These are phyloP conservation scores for Penstemon barbatus DNA, from an alignment of 257 asterid genomes.

Conservation along the genomic window DNA sequence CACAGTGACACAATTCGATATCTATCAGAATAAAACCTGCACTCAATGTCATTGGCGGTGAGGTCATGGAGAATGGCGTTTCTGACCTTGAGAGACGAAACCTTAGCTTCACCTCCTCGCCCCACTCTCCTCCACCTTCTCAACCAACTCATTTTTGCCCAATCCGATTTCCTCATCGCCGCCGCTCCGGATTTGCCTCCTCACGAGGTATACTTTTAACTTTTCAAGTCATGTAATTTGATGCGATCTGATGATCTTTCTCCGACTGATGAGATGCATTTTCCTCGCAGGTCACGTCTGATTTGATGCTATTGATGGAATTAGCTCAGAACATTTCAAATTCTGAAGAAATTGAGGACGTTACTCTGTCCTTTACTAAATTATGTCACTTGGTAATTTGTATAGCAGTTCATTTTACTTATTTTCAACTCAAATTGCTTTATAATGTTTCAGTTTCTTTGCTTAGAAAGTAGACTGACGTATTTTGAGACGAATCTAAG, in stretches of 20 bases:
- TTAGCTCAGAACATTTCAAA: constrained; percentile 46
- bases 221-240: constrained; percentile 12
- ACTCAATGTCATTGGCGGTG: constrained; percentile 37
- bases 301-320: constrained; percentile 66
- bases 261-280: constrained; percentile 8
- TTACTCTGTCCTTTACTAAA: constrained; percentile 30
- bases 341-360: constrained; percentile 39
- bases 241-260: constrained; percentile 10
- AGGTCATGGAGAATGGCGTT: constrained; percentile 83
- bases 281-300: constrained; percentile 56
- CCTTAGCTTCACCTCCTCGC: constrained; percentile 45
- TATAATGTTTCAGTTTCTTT: neutral
- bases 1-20: too few species aligned
- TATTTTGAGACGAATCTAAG: neutral
- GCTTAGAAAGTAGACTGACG: constrained; percentile 12
- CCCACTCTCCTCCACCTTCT: constrained; percentile 47
- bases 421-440: neutral
- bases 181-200: constrained; percentile 66
- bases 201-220: constrained; percentile 50
- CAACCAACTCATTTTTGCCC: constrained; percentile 58
- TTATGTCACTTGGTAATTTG: constrained; percentile 46
- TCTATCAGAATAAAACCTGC: neutral
- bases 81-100: constrained; percentile 74
- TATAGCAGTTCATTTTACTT: neutral
- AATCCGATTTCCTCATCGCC: constrained; percentile 47